Evolutionary conservation across 306 rosid species (phyloP), one percentile per base, ranked within the genome.

Genomic region (Luffa acutangula): DNA sequence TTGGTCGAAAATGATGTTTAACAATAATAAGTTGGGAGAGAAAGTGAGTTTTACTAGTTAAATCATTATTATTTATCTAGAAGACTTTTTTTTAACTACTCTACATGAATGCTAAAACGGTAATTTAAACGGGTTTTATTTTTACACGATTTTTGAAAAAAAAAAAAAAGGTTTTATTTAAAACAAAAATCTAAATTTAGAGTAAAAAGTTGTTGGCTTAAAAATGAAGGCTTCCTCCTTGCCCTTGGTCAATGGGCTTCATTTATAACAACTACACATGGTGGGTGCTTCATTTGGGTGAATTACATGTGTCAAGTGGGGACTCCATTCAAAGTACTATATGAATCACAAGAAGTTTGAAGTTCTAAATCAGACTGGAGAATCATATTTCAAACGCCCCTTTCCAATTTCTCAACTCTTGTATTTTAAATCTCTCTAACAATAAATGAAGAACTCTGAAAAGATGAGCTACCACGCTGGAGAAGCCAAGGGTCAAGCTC

Each of bases 401-500:
- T 62, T 62, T 33, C 6, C 42, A 11, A 62, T 6, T 62, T 25
- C 31, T 25, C 33, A 18, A 31, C 67, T 11, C 13, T 62, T 25
- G 56, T 51, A 3, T 10, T 62, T 62, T 62, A 14, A 31, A 62
- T 4, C 69, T 62, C 9, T 62, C 0, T 25, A 25, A 31, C 0
- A 25, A 25, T 9, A 60, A 79, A 91, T 87, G 93, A 89, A 86
- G 69, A 84, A 82, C 36, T 4, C 90, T 5, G 81, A 90, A 65
- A 82, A 88, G 76, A 48, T 82, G 79, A 80, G 82, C 79, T 84
- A 77, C 72, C 9, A 87, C 3, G 92, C 90, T 77, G 94, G 92
- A 21, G 86, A 86, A 87, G 89, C 90, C 80, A 79, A 88, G 77
- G 97, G 92, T 79, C 90, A 86, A 82, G 57, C 91, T 75, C 52